These are phyloP conservation scores for Incumbomyces lentus DNA, from an alignment of 2,329 filamentous ascomycete genomes.

Conservation along the genomic window DNA sequence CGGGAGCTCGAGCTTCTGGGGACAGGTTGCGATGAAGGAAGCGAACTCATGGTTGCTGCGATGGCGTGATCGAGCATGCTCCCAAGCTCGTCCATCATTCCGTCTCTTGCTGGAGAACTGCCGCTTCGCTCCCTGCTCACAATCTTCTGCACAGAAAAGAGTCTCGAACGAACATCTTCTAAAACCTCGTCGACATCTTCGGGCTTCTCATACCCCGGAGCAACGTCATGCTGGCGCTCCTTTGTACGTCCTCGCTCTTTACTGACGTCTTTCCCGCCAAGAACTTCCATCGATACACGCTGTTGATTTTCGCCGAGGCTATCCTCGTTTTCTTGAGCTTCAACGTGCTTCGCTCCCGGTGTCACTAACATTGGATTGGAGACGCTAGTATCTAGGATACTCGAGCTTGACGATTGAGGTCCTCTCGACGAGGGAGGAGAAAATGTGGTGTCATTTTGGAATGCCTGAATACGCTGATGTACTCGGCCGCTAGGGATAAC, in stretches of 20 bases:
- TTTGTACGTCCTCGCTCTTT: conserved; percentile 1
- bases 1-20: not conserved
- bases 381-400: not conserved
- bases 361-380: not conserved
- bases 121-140: conserved; percentile 7
- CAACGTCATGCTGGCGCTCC: not conserved
- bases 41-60: conserved; percentile 9
- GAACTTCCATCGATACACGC: no score
- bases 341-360: no score
- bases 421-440: conserved; percentile 5
- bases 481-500: conserved; percentile 13
- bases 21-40: conserved; percentile 4
- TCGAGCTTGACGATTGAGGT: conserved; percentile 7
- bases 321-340: no score
- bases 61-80: conserved; percentile 21
- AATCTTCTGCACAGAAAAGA: conserved; percentile 11
- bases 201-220: not conserved
- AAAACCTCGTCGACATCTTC: conserved; percentile 6
- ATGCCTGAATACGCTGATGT: conserved; percentile 18
- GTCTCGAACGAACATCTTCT: conserved; percentile 14
- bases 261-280: not conserved
- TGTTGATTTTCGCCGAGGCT: no score
- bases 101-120: conserved; percentile 6
- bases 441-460: conserved; percentile 9
- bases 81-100: conserved; percentile 18